These are phyloP conservation scores for Epichloe brachyelytri DNA, from an alignment of 2,329 filamentous ascomycete species.

Conservation along the genomic window DNA sequence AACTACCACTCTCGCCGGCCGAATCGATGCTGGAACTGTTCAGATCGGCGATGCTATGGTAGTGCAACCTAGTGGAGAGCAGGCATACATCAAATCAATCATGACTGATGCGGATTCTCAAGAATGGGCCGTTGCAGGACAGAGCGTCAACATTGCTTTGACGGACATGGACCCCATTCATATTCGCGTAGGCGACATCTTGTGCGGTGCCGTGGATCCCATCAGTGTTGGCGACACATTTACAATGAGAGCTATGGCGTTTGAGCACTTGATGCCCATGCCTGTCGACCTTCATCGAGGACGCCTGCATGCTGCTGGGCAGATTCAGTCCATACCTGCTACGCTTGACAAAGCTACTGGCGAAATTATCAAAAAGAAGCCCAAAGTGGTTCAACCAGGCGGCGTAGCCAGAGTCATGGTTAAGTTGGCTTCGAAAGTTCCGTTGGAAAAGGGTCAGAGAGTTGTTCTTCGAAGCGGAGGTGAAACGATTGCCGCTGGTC, in stretches of 20 bases:
- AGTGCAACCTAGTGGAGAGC: conserved; percentile 70
- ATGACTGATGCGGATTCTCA: conserved; percentile 59
- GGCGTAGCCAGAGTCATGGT: conserved; percentile 66
- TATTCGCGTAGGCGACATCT: conserved; percentile 70
- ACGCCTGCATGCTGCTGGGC: conserved; percentile 63
- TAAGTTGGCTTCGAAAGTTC: conserved; percentile 59
- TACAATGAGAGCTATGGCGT: conserved; percentile 73
- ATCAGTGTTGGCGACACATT: conserved; percentile 62
- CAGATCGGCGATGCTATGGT: conserved; percentile 74
- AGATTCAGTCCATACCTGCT: conserved; percentile 58
- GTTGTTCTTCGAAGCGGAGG: conserved; percentile 73
- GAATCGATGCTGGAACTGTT: conserved; percentile 70
- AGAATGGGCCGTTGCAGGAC: conserved; percentile 88
- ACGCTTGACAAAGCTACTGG: conserved; percentile 70
- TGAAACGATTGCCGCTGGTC: conserved; percentile 74
- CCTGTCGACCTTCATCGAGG: conserved; percentile 81
- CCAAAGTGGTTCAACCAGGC: conserved; percentile 69
- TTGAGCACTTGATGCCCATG: conserved; percentile 82
- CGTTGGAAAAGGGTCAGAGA: conserved; percentile 66
- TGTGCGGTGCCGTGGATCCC: conserved; percentile 58
- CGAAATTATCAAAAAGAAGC: conserved; percentile 65
- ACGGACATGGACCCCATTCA: conserved; percentile 75
- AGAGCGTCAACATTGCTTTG: conserved; percentile 76
- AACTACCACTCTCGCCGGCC: conserved; percentile 72
- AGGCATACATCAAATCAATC: conserved; percentile 68